Conservation (phyloP, 148 eudicot genomes). For the Salicornia ramosissima region DNA sequence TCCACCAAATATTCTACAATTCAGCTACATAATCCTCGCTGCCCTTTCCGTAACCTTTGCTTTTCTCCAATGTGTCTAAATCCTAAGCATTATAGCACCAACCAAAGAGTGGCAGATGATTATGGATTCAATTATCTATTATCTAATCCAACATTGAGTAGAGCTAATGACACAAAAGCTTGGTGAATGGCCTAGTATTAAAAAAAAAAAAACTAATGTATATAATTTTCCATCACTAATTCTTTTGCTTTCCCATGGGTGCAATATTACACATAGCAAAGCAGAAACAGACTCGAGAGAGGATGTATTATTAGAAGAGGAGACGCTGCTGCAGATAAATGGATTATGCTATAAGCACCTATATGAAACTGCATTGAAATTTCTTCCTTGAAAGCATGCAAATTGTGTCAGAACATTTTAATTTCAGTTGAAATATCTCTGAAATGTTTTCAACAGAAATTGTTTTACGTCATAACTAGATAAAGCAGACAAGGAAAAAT, state of each 20-base stretch:
- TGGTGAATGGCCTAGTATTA: conserved; percentile 17
- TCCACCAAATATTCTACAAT: no score
- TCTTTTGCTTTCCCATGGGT: conserved; percentile 4
- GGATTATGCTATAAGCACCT: no score
- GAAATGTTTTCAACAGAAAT: no score
- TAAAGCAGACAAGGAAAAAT: neutral
- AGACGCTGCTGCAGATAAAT: no score
- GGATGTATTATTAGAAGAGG: no score
- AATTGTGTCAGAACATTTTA: no score
- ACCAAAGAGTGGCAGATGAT: conserved; percentile 21
- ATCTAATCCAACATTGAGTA: conserved; percentile 18
- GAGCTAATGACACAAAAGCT: conserved; percentile 13
- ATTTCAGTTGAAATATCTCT: no score
- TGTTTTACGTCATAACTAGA: neutral
- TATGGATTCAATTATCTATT: conserved; percentile 15
- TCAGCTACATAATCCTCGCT: neutral
- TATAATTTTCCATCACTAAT: no score
- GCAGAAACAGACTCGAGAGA: no score
- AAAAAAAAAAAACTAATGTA: no score
- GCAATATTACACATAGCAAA: conserved; percentile 10
- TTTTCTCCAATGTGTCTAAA: neutral
- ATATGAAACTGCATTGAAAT: no score
- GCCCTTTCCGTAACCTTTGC: neutral
- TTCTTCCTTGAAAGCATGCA: no score
- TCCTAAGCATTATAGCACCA: conserved; percentile 3